Conservation (phyloP, 228 moss, liverwort and hornwort species). For the Sphagnum magellanicum region DNA sequence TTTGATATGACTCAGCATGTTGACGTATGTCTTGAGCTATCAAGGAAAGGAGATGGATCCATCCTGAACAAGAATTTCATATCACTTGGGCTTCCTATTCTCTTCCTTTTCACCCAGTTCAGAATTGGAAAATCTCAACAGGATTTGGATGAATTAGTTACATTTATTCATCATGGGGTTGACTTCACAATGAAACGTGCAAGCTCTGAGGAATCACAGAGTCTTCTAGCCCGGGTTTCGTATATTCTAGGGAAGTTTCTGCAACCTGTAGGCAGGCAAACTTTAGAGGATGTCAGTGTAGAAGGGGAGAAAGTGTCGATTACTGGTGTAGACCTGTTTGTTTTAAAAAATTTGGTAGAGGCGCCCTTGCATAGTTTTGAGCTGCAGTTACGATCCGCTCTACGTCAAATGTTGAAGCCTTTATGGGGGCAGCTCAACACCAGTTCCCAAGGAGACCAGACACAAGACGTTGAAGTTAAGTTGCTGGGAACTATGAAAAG, state of each 20-base stretch:
- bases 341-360: conserved; percentile 18
- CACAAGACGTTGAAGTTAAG: background rate
- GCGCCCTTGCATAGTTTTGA: conserved; percentile 62
- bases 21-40: conserved; percentile 14
- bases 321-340: background rate
- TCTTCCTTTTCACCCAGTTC: conserved; percentile 22
- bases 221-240: background rate
- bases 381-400: conserved; percentile 42
- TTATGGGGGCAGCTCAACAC: conserved; percentile 23
- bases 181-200: conserved; percentile 4
- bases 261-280: too few relatives aligned
- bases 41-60: conserved; percentile 5
- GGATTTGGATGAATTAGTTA: conserved; percentile 19
- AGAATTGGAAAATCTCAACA: conserved; percentile 20
- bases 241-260: conserved; percentile 5
- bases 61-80: conserved; percentile 25
- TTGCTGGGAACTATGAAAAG: conserved; percentile 9
- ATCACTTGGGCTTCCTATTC: conserved; percentile 40
- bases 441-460: background rate
- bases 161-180: conserved; percentile 15
- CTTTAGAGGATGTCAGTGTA: too few relatives aligned
- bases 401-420: conserved; percentile 36
- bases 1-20: conserved; percentile 5
- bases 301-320: too few relatives aligned
- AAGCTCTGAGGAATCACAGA: conserved; percentile 8